Conservation (phyloP, 23 red algal genomes). For the Porphyridium purpureum region DNA sequence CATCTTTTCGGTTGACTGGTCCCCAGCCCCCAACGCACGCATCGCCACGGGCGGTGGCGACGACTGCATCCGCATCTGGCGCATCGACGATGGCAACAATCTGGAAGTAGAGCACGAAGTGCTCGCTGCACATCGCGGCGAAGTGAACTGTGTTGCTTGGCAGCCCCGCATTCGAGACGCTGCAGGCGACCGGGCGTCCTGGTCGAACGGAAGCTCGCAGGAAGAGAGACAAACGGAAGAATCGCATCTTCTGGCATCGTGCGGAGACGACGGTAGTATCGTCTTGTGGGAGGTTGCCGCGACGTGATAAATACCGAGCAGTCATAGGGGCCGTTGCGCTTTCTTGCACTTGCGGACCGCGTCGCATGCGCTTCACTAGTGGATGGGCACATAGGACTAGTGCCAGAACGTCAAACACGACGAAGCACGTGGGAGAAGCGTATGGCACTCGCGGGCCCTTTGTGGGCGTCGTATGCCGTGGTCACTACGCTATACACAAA, state of each 20-base stretch:
- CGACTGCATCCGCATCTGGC: slow-evolving; percentile 34
- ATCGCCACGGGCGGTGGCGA: slow-evolving; percentile 65
- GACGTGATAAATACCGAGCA: background rate
- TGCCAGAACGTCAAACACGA: no score
- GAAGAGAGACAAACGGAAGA: no score
- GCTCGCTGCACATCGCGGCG: slow-evolving; percentile 43
- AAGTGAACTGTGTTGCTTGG: slow-evolving; percentile 69
- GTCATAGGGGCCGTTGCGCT: slow-evolving; percentile 2
- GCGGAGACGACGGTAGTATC: slow-evolving; percentile 65
- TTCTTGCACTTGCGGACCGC: no score
- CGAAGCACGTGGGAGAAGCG: no score
- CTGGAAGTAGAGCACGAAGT: slow-evolving; percentile 12
- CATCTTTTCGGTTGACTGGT: slow-evolving; percentile 46
- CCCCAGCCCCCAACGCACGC: background rate
- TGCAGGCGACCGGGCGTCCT: no score
- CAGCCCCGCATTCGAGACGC: no score
- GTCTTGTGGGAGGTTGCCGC: slow-evolving; percentile 24
- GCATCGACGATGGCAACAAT: background rate
- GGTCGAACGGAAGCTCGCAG: no score
- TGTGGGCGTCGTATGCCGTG: no score
- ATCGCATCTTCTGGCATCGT: slow-evolving; percentile 56
- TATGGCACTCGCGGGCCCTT: no score
- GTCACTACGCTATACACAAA: no score
- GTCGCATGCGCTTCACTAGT: no score
- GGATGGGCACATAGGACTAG: no score